phyloP scores from a whole-genome alignment of 1,284 basidiomycete genomes.

The Ganoderma resinaceum region DNA sequence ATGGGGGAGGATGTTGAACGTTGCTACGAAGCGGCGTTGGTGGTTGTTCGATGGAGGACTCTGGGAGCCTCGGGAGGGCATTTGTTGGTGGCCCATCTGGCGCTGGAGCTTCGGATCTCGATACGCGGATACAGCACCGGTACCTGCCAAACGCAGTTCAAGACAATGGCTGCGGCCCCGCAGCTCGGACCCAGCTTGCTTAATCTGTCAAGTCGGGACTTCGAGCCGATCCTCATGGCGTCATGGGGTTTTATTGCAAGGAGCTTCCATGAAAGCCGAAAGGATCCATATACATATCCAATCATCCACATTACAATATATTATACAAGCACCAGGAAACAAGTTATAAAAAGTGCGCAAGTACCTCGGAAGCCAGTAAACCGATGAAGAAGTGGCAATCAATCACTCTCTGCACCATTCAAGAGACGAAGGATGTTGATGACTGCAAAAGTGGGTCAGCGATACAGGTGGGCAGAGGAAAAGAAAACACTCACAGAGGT shows the following conservation, averaged over 20 bases:
- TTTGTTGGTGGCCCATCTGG: neutral
- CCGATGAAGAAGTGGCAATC: neutral
- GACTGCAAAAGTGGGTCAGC: conserved; percentile 30
- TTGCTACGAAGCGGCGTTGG: neutral
- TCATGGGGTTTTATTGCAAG: neutral
- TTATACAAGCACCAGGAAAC: neutral
- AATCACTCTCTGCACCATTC: conserved; percentile 37
- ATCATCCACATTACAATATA: neutral
- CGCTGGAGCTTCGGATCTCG: conserved; percentile 1
- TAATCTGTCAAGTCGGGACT: neutral
- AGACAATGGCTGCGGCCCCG: neutral
- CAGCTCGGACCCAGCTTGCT: neutral
- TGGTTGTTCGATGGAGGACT: neutral
- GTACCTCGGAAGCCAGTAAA: neutral
- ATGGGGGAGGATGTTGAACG: neutral
- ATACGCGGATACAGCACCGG: neutral
- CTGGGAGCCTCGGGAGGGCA: neutral
- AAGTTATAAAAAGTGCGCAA: neutral
- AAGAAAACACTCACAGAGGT: conserved; percentile 39
- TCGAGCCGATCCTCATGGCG: neutral
- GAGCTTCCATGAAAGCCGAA: neutral
- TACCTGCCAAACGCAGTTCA: neutral
- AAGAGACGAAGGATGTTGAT: conserved; percentile 43
- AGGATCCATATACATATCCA: neutral
- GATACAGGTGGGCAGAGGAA: neutral